A percentile compares a stretch with the other conserved stretches of the same genome.
Conservation (phyloP, 2,329 filamentous ascomycete species). For the Tolypocladium ophioglossoides region DNA sequence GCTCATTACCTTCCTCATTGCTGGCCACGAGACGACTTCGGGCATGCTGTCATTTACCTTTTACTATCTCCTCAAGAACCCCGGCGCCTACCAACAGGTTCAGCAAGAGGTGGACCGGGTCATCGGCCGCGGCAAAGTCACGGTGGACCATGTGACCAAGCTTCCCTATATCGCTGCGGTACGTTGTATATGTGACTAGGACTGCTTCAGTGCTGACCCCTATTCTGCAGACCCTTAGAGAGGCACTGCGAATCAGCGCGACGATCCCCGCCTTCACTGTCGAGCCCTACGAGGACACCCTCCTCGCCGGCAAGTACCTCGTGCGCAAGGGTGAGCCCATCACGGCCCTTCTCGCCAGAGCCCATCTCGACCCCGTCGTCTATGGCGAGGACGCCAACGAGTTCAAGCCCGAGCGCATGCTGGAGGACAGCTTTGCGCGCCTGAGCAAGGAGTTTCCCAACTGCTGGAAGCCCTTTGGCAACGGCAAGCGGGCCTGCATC, state of each 20-base stretch:
- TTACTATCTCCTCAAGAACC: slow-evolving; percentile 54
- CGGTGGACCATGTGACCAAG: slow-evolving; percentile 49
- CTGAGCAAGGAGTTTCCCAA: slow-evolving; percentile 50
- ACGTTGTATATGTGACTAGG: slow-evolving; percentile 7
- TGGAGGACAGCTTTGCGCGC: slow-evolving; percentile 54
- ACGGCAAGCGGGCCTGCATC: slow-evolving; percentile 60
- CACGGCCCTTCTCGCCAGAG: slow-evolving; percentile 35
- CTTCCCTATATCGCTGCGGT: slow-evolving; percentile 55
- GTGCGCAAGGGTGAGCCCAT: slow-evolving; percentile 42
- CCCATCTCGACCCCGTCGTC: slow-evolving; percentile 52
- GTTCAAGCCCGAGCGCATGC: slow-evolving; percentile 63
- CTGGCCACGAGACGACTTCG: slow-evolving; percentile 62
- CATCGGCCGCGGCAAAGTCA: slow-evolving; percentile 46
- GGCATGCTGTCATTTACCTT: slow-evolving; percentile 56
- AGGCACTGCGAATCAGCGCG: slow-evolving; percentile 52
- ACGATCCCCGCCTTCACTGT: slow-evolving; percentile 49
- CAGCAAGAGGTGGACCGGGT: slow-evolving; percentile 59
- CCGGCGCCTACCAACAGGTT: slow-evolving; percentile 46
- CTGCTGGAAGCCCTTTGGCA: slow-evolving; percentile 66
- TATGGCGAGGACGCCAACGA: slow-evolving; percentile 55
- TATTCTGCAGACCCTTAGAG: slow-evolving; percentile 39
- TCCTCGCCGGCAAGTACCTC: slow-evolving; percentile 51
- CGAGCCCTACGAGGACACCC: slow-evolving; percentile 38
- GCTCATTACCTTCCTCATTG: slow-evolving; percentile 62
- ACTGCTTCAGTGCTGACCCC: neutral